Evolutionary conservation across 257 asterid species (phyloP), one percentile per base, ranked within the genome.

Genomic region (Prunella vulgaris): DNA sequence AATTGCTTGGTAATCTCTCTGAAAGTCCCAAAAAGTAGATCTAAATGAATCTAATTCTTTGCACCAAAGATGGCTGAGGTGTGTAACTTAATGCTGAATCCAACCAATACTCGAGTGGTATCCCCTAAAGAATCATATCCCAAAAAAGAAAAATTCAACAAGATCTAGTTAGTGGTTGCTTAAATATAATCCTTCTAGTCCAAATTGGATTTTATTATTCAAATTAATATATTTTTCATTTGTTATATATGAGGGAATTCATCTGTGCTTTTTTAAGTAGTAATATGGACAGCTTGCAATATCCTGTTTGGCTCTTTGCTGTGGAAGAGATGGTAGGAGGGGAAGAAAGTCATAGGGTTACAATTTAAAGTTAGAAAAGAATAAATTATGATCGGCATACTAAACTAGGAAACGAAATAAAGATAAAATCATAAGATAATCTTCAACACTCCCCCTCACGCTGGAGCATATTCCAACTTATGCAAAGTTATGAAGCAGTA

Each of bases 141-240:
- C 32, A 13, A 21, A 52, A 56, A 3, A 25, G 7, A 48, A 10
- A 54, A 35, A 20, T 21, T 54, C 24, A 27, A 54, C 65, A 33
- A 13, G 37, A 25, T 70, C 75, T 10, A 10, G 60, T 18, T 48
- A 28, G 54, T 40, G 32, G 44, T 71, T 61, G 22, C 69, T 71
- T 22, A 32, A 42, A 57, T 40, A 24, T 42, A 25, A 51, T 14
- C 35, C 52, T 46, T 60, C 48, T 46, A 60, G 14, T 25, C 52
- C 52, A 61, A 32, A 49, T 49, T 28, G 68, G n/a, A 21, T 21
- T 24, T 40, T 17, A 42, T 53, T 10, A 52, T 52, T 54, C 28
- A 38, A 8, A 18, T 18, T 27, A 58, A 32, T 0, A 3, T 25
- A 25, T 25, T 3, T n/a, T 74, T 32, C 12, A 53, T 40, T 4